Conservation (phyloP, 139 green algal genomes). For the Tetratostichococcus sp. region DNA sequence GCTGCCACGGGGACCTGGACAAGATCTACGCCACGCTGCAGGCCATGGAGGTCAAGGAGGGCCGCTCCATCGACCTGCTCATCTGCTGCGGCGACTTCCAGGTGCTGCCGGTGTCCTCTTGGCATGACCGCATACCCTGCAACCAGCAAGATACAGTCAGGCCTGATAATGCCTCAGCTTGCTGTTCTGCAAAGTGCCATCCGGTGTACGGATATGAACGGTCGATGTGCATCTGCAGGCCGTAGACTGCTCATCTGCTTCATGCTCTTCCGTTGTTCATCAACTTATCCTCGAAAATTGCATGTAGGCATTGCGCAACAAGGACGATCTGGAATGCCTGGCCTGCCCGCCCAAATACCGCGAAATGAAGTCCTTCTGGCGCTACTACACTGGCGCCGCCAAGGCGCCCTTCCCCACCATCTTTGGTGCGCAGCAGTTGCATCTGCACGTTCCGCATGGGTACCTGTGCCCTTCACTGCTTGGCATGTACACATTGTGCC, state of each 20-base stretch:
- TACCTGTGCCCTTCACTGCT: no score
- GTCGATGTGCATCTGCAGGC: no score
- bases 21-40: constrained; percentile 85
- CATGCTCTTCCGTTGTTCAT: no score
- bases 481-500: no score
- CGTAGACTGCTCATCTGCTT: background rate
- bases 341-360: constrained; percentile 91
- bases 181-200: no score
- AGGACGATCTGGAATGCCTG: constrained; percentile 92
- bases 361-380: constrained; percentile 85
- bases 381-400: constrained; percentile 87
- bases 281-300: background rate
- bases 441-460: background rate
- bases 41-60: constrained; percentile 55
- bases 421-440: constrained; percentile 68
- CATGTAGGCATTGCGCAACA: constrained; percentile 92
- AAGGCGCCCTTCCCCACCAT: constrained; percentile 84
- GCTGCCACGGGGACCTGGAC: constrained; percentile 91
- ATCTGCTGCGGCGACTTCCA: constrained; percentile 98
- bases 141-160: no score
- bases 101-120: constrained; percentile 26
- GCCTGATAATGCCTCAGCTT: no score
- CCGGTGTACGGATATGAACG: no score
- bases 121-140: no score
- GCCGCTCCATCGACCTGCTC: constrained; percentile 84